A percentile compares a stretch with the other conserved stretches of the same genome.
Evolutionary conservation across 768 basidiomycete species (phyloP).

Genomic region (Royoungia palumana): DNA sequence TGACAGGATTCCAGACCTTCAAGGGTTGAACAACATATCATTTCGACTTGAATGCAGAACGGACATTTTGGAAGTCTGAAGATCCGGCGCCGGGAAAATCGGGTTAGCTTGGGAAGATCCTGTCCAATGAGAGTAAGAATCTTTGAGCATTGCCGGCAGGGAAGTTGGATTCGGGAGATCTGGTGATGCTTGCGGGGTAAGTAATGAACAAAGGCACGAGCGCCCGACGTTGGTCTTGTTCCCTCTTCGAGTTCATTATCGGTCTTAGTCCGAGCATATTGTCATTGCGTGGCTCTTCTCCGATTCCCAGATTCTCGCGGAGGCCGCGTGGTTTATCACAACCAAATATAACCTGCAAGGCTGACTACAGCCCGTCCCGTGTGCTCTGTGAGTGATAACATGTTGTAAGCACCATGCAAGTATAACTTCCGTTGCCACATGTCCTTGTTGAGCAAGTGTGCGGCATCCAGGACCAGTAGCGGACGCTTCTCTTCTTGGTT

Average conservation of each 20-base stretch:
- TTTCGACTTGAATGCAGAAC: not conserved
- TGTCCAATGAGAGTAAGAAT: constrained; percentile 14
- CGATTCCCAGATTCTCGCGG: not conserved
- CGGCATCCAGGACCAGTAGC: not conserved
- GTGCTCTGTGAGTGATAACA: constrained; percentile 1
- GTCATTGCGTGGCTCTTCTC: not conserved
- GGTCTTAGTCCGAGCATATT: not conserved
- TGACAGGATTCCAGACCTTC: not conserved
- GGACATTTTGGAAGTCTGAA: constrained; percentile 8
- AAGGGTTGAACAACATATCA: not conserved
- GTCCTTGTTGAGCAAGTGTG: constrained; percentile 10
- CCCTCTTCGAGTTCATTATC: not conserved
- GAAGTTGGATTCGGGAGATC: not conserved
- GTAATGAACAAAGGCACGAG: not conserved
- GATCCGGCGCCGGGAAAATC: constrained; percentile 25
- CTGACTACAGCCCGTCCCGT: not conserved
- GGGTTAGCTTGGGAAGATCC: constrained; percentile 18
- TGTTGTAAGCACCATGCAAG: not conserved
- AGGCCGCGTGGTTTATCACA: not conserved
- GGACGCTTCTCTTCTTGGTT: not conserved
- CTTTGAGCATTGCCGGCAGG: not conserved
- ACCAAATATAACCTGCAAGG: constrained; percentile 13
- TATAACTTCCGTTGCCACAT: constrained; percentile 4
- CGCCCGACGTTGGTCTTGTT: not conserved
- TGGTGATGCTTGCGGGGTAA: constrained; percentile 13